Evolutionary conservation across 2,329 filamentous ascomycete species (phyloP), one percentile per base, ranked within the genome.

Genomic region (Xylariaceae sp.): DNA sequence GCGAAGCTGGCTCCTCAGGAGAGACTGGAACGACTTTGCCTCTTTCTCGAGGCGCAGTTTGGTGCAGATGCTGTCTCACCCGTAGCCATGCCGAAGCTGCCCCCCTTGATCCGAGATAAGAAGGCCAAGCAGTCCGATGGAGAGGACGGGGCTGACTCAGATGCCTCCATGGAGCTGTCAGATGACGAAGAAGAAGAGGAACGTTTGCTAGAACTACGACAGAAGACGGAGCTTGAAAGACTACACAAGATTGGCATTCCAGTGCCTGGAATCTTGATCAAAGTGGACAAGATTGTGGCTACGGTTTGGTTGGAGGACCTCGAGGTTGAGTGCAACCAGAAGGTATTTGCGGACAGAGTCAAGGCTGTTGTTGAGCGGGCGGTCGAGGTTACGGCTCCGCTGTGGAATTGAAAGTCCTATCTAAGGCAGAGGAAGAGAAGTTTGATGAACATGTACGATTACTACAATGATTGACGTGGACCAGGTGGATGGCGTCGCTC

Each of bases 21-120:
- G 56, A 85, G 88, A 33, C 82, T 97, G 33, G 80, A 85, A 52
- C 84, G 92, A 25, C 81, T 98, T 17, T 86, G 94, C 69, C 88
- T 95, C 82, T 95, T 98, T 72, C 83, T 98, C 12, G 93, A 98
- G 72, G 88, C 91, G 3, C 93, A 98, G 65, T 98, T 98, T 62
- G 93, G 93, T 50, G 75, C 81, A 23, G 85, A 93, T 53, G 85
- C 88, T 48, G 83, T 97, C 45, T 75, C 79, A 0, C 90, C 92
- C 4, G 86, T 97, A 54, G 77, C 83, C 32, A 72, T 68, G 60
- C 71, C 89, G 48, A 78, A 82, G 64, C 64, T 82, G 2, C 71
- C 73, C 0, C 52, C 68, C 6, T 57, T 70, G 22, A 54, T 60
- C n/a, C 61, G 56, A 42, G 56, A 65, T 8, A 57, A 57, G 48